Percentiles rank a stretch among this genome's conserved stretches.
phyloP scores from a whole-genome alignment of 2,329 filamentous ascomycete species.

The Aspergillus eucalypticola region DNA sequence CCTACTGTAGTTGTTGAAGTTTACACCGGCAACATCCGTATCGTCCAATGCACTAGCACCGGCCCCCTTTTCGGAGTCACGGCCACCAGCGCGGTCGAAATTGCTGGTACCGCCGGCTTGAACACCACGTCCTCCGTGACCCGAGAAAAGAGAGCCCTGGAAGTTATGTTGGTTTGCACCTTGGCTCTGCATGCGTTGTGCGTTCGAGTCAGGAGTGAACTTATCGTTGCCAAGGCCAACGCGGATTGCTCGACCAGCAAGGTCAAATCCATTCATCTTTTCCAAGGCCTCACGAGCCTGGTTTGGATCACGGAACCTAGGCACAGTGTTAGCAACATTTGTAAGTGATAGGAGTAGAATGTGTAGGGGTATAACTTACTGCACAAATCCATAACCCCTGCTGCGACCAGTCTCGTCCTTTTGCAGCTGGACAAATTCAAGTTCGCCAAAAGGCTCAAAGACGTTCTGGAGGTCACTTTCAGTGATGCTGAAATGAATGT shows the following conservation, averaged over 20 bases:
- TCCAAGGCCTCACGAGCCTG: constrained; percentile 93
- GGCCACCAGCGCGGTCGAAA: constrained; percentile 87
- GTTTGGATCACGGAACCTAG: constrained; percentile 81
- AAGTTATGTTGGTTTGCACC: constrained; percentile 65
- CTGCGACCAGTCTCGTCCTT: constrained; percentile 91
- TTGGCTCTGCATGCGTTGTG: constrained; percentile 86
- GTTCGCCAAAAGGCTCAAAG: constrained; percentile 95
- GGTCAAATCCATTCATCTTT: constrained; percentile 99
- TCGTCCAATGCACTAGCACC: constrained; percentile 95
- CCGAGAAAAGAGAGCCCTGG: constrained; percentile 89
- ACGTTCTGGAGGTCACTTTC: constrained; percentile 94
- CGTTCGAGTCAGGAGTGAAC: constrained; percentile 96
- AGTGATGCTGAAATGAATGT: constrained; percentile 99
- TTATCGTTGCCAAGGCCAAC: constrained; percentile 99
- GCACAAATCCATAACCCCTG: constrained; percentile 96
- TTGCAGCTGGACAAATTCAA: constrained; percentile 96
- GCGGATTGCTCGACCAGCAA: constrained; percentile 94
- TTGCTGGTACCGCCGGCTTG: constrained; percentile 72
- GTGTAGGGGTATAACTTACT: constrained; percentile 63
- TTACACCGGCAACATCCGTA: constrained; percentile 95
- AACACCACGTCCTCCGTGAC: constrained; percentile 80
- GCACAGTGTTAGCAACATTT: background rate
- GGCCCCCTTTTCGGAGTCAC: constrained; percentile 83
- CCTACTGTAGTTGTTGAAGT: constrained; percentile 99
- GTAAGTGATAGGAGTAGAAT: background rate